phyloP scores from a whole-genome alignment of 2,329 filamentous ascomycete species.

The Alternaria dauci region DNA sequence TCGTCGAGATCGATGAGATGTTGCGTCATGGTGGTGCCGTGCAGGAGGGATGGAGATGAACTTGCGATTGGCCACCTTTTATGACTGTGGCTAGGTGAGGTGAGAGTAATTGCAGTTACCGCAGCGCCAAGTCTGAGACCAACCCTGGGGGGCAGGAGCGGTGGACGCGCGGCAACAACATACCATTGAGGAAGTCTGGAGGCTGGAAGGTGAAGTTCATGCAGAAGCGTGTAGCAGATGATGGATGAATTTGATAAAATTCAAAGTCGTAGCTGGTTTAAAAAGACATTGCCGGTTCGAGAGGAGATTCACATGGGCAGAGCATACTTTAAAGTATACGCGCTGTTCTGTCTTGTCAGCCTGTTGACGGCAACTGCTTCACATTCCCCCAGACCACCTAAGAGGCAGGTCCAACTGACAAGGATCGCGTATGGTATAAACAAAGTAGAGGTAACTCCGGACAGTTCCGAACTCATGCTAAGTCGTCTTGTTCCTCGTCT shows the following conservation, averaged over 20 bases:
- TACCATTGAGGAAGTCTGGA: neutral
- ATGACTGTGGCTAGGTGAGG: neutral
- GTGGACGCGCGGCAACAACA: neutral
- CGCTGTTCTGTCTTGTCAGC: neutral
- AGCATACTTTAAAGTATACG: neutral
- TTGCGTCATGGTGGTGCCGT: neutral
- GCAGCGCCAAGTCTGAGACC: constrained; percentile 13
- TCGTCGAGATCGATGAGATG: constrained; percentile 24
- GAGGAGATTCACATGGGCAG: neutral
- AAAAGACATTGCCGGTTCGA: neutral
- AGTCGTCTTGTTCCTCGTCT: neutral
- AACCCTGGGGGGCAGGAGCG: neutral
- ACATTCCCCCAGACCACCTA: neutral
- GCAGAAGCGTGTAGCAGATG: neutral
- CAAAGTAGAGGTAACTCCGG: neutral
- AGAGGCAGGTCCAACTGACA: neutral
- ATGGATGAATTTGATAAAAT: neutral
- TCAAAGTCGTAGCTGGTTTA: too few species aligned
- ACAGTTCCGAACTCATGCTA: neutral
- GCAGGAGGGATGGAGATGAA: neutral
- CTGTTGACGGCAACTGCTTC: neutral
- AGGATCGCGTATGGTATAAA: neutral
- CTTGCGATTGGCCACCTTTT: neutral
- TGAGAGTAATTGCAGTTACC: constrained; percentile 15
- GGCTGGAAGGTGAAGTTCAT: neutral